Evolutionary conservation across 2,329 filamentous ascomycete genomes (phyloP).

Genomic region (Aspergillus spinulosporus): DNA sequence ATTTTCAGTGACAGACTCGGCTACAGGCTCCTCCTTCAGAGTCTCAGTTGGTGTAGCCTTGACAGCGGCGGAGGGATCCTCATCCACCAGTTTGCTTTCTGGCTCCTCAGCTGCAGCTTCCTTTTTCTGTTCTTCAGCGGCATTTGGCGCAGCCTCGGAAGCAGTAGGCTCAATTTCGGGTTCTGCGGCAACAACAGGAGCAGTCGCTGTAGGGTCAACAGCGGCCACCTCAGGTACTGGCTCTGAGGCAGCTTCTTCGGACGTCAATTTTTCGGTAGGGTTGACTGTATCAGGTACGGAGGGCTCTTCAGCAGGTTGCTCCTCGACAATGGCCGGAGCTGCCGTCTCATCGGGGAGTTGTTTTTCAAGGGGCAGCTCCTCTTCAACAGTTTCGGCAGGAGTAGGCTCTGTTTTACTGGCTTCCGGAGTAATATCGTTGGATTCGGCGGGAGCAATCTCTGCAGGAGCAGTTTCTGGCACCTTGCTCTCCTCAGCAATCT

Average conservation of each 20-base stretch:
- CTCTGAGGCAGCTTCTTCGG: neutral
- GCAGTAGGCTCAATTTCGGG: slow-evolving; percentile 6
- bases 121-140: slow-evolving; percentile 1
- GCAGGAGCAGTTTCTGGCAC: slow-evolving; percentile 11
- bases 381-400: neutral
- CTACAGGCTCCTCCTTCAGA: slow-evolving; percentile 1
- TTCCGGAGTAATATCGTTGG: slow-evolving; percentile 17
- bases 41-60: slow-evolving; percentile 12
- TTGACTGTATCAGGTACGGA: slow-evolving; percentile 1
- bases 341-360: neutral
- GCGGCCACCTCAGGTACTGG: too few relatives aligned
- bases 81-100: slow-evolving; percentile 9
- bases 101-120: slow-evolving; percentile 9
- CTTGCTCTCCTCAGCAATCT: neutral
- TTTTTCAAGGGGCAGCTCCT: neutral
- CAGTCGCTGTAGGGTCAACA: too few relatives aligned
- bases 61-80: slow-evolving; percentile 3
- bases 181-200: slow-evolving; percentile 1
- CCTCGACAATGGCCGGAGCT: neutral
- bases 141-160: slow-evolving; percentile 10
- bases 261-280: neutral
- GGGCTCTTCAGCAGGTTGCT: slow-evolving; percentile 2
- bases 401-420: slow-evolving; percentile 12
- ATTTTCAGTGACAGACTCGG: neutral
- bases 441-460: neutral